These are phyloP conservation scores for Helotiales sp. DNA, from an alignment of 2,329 filamentous ascomycete genomes.

Conservation along the genomic window DNA sequence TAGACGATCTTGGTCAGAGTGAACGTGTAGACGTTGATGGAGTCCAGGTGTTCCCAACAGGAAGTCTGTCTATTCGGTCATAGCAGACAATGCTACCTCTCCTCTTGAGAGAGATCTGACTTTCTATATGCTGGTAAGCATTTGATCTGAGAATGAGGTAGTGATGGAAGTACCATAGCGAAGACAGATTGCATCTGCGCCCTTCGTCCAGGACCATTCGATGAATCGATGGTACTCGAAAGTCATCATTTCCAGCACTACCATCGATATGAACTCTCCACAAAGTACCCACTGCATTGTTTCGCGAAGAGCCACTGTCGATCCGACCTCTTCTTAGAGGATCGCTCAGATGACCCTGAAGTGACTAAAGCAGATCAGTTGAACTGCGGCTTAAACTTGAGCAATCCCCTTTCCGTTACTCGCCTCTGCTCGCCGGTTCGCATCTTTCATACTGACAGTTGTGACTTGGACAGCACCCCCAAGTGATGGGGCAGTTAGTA, in stretches of 20 bases:
- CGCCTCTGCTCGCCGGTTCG: slow-evolving; percentile 35
- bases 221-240: not conserved
- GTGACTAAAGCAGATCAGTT: slow-evolving; percentile 47
- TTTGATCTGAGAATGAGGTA: too few species aligned
- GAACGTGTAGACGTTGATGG: slow-evolving; percentile 13
- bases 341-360: slow-evolving; percentile 47
- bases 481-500: too few species aligned
- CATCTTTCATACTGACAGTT: slow-evolving; percentile 35
- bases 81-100: slow-evolving; percentile 8
- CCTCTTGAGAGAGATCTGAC: slow-evolving; percentile 19
- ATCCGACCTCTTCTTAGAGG: slow-evolving; percentile 8
- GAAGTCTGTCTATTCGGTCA: slow-evolving; percentile 13
- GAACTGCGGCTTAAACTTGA: slow-evolving; percentile 42
- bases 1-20: slow-evolving; percentile 12
- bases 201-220: not conserved
- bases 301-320: slow-evolving; percentile 15
- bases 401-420: slow-evolving; percentile 41
- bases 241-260: slow-evolving; percentile 11
- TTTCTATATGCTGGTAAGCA: slow-evolving; percentile 11
- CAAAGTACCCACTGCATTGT: not conserved
- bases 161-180: slow-evolving; percentile 12
- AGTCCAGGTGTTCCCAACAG: not conserved
- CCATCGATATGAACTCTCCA: slow-evolving; percentile 27
- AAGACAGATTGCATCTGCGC: slow-evolving; percentile 25
- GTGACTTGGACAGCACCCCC: slow-evolving; percentile 42